Conservation (phyloP, 2,329 filamentous ascomycete genomes). For the Stromatinia cepivora region DNA sequence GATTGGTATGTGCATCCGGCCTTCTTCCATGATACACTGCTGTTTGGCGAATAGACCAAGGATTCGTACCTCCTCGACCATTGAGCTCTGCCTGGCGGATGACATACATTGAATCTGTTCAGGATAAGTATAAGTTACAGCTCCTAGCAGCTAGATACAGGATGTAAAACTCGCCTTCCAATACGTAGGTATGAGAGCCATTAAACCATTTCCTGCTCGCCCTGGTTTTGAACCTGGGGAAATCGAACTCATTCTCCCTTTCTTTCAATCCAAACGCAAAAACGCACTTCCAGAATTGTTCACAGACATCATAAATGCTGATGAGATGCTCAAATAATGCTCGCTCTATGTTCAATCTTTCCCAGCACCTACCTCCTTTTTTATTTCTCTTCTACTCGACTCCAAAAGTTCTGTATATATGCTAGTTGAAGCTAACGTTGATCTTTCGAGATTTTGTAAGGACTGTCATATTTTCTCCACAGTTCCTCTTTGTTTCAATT, state of each 20-base stretch:
- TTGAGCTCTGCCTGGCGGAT: slow-evolving; percentile 31
- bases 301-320: slow-evolving; percentile 23
- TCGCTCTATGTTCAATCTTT: slow-evolving; percentile 26
- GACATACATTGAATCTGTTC: slow-evolving; percentile 29
- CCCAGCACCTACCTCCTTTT: slow-evolving; percentile 29
- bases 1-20: background rate
- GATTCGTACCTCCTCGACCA: slow-evolving; percentile 16
- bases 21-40: slow-evolving; percentile 41
- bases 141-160: background rate
- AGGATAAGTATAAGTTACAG: background rate
- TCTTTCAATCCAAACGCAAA: slow-evolving; percentile 32
- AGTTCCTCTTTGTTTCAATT: too few species aligned
- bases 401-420: too few species aligned
- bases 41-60: slow-evolving; percentile 45
- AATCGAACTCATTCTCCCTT: slow-evolving; percentile 33
- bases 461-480: too few species aligned
- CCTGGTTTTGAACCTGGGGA: slow-evolving; percentile 26
- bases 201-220: background rate
- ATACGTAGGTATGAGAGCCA: background rate
- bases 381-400: too few species aligned
- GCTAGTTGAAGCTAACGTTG: too few species aligned
- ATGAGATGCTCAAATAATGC: slow-evolving; percentile 27
- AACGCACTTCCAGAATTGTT: slow-evolving; percentile 30
- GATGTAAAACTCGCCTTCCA: background rate
- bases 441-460: too few species aligned